phyloP scores from a whole-genome alignment of 2,329 filamentous ascomycete genomes.

The Aspergillus unguis region DNA sequence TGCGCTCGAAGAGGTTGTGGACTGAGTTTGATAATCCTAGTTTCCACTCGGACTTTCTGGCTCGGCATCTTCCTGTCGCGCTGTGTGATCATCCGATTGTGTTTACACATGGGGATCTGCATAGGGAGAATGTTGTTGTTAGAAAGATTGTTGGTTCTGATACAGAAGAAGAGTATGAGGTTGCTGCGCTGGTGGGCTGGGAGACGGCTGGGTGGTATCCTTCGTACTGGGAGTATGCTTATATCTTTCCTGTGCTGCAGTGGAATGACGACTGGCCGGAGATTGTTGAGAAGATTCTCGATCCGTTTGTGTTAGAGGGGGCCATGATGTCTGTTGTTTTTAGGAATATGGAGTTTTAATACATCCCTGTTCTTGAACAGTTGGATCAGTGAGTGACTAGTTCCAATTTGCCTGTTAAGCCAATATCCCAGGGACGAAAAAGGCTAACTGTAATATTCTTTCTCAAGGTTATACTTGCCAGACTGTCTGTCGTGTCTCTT shows the following conservation, averaged over 20 bases:
- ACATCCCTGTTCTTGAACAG: no score
- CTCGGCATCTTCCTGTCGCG: constrained; percentile 19
- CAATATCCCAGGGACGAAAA: no score
- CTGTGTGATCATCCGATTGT: not conserved
- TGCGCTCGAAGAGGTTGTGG: constrained; percentile 17
- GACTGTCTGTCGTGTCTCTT: no score
- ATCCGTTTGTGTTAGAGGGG: constrained; percentile 22
- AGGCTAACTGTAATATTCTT: no score
- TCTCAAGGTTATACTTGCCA: no score
- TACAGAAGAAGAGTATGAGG: constrained; percentile 20
- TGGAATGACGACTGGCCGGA: constrained; percentile 27
- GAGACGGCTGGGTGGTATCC: constrained; percentile 32
- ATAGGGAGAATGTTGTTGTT: constrained; percentile 5
- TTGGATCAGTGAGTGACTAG: no score
- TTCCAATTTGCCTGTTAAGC: no score
- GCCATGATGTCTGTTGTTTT: constrained; percentile 23
- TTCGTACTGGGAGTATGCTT: constrained; percentile 35
- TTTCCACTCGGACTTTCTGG: constrained; percentile 20
- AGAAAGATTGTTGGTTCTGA: not conserved
- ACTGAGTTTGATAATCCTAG: constrained; percentile 14
- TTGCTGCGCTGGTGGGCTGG: constrained; percentile 40
- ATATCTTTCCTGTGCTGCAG: constrained; percentile 15
- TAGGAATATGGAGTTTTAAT: constrained; percentile 22
- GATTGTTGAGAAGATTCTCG: constrained; percentile 23
- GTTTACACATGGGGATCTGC: not conserved